Conservation (phyloP, 257 asterid genomes). For the Catharanthus roseus region DNA sequence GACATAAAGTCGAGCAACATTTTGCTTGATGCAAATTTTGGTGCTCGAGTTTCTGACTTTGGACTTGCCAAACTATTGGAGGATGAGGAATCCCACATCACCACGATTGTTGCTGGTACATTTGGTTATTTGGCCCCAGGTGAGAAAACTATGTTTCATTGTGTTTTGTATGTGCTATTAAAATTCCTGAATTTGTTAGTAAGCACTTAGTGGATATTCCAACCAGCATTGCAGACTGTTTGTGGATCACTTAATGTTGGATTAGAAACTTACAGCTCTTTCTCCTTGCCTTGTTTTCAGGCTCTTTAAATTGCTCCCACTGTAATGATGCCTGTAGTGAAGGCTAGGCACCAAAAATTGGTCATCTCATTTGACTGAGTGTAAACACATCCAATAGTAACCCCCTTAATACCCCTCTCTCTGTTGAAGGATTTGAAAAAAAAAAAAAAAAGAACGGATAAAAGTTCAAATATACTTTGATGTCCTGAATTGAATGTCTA, state of each 20-base stretch:
- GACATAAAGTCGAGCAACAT: constrained; percentile 94
- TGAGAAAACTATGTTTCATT: constrained; percentile 22
- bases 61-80: constrained; percentile 87
- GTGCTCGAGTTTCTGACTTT: constrained; percentile 92
- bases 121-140: constrained; percentile 98
- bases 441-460: no score
- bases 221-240: neutral
- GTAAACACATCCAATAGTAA: neutral
- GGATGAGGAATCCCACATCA: constrained; percentile 95
- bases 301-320: neutral
- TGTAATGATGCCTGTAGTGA: neutral
- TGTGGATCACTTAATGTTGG: neutral
- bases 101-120: constrained; percentile 96
- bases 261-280: neutral
- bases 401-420: neutral
- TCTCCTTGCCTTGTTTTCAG: neutral
- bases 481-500: no score
- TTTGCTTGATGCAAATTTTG: constrained; percentile 81
- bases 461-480: no score
- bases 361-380: neutral
- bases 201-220: neutral
- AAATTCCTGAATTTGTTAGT: neutral
- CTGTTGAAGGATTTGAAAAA: neutral
- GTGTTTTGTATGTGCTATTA: neutral
- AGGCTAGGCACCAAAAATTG: neutral